A percentile compares a stretch with the other conserved stretches of the same genome.
These are phyloP conservation scores for Salisapilia sapeloensis DNA, from an alignment of 352 stramenopile genomes.

Conservation along the genomic window DNA sequence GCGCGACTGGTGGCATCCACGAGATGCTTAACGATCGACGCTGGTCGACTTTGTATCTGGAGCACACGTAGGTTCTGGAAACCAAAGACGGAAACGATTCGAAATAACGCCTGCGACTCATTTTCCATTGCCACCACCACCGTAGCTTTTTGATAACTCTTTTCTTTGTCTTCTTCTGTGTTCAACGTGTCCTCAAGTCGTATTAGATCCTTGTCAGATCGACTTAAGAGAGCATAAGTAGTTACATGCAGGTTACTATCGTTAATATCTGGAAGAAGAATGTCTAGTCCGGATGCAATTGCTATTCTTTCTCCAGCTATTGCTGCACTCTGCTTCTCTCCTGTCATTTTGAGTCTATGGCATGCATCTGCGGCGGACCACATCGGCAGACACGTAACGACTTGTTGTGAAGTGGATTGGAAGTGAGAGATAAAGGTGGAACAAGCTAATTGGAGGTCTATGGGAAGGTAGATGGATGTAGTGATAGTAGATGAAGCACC, in stretches of 20 bases:
- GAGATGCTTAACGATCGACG: slow-evolving; percentile 31
- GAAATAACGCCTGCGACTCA: slow-evolving; percentile 52
- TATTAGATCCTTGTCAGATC: too few relatives aligned
- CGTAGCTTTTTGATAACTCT: too few relatives aligned
- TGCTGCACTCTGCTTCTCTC: slow-evolving; percentile 22
- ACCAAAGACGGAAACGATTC: slow-evolving; percentile 63
- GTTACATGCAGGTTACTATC: slow-evolving; percentile 60
- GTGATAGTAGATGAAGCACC: too few relatives aligned
- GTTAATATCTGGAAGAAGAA: slow-evolving; percentile 34
- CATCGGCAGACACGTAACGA: slow-evolving; percentile 39
- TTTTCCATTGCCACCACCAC: slow-evolving; percentile 57
- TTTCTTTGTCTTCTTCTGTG: slow-evolving; percentile 39
- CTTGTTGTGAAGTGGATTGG: slow-evolving; percentile 24
- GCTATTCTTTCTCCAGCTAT: slow-evolving; percentile 53
- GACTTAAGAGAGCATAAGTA: slow-evolving; percentile 53
- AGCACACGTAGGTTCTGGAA: slow-evolving; percentile 59
- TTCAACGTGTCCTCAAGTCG: too few relatives aligned
- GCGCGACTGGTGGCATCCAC: slow-evolving; percentile 52
- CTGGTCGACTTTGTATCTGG: slow-evolving; percentile 69
- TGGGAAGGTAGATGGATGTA: too few relatives aligned
- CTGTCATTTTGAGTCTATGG: slow-evolving; percentile 38
- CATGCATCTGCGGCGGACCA: slow-evolving; percentile 53
- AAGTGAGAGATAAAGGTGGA: slow-evolving; percentile 46
- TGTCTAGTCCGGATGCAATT: slow-evolving; percentile 21
- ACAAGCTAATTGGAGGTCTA: slow-evolving; percentile 18